Evolutionary conservation across 148 eudicot species (phyloP), one percentile per base, ranked within the genome.

Genomic region (Fagopyrum tataricum): DNA sequence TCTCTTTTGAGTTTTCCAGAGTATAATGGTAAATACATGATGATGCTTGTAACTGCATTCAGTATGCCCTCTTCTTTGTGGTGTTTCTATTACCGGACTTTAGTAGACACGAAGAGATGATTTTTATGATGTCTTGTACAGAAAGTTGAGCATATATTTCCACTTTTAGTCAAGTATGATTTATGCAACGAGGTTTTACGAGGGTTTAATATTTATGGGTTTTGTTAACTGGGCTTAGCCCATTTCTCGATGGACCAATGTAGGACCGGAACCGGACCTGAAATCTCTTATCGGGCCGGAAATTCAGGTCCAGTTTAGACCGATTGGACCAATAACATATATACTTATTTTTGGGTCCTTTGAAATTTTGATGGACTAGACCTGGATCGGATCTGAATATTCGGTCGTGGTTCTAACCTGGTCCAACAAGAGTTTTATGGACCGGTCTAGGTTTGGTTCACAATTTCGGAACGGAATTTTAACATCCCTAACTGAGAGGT

Each of bases 41-140:
- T 18, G 51, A 70, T 43, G 72, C 52, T 70, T 70, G 72, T 43
- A 18, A 70, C 18, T 70, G 72, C 72, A n/a, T 70, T 70, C 51
- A n/a, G 49, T 70, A 41, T 70, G 72, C n/a, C 6, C 37, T 70
- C 24, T 44, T 43, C 72, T 44, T 70, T n/a, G 17, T 43, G 72
- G 49, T 44, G 13, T 46, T 70, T 70, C 13, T 15, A 20, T 67
- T 39, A 17, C 37, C 21, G 67, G 67, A 61, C 21, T 67, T 42
- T 44, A 6, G 48, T 69, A 44, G 72, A 70, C 71, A 68, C 20
- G 72, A 40, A 68, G 48, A 41, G 48, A 68, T 42, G 47, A 68
- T 31, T 41, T 24, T 26, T 6, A 7, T 61, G 41, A 24, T 59
- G 40, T 61, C 11, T 6, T 64, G 69, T 64, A 64, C 69, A 64